Evolutionary conservation across 129 eudicot genomes (phyloP), one percentile per base, ranked within the genome.

Genomic region (Flaveria bidentis): DNA sequence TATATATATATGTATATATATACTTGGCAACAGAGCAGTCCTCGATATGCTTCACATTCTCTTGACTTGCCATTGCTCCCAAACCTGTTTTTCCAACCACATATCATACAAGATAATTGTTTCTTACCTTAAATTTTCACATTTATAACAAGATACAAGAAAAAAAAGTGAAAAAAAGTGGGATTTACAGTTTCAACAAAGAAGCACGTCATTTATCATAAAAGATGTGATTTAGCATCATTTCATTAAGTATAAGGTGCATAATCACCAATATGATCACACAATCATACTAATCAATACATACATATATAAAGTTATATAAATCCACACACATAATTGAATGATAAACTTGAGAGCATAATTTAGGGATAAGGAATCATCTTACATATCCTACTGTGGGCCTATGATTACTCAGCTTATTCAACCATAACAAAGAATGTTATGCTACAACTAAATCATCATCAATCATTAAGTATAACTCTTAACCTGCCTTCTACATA

Each of bases 11-110:
- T 20, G 0, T 20, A 20, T 42, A 6, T 49, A 71, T 85, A 39
- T 46, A 93, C 98, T 93, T 93, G 82, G 98, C 77, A 76, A 93
- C 97, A 44, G 98, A 84, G 82, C 98, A 93, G 58, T 93, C 98
- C 78, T 93, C 98, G 15, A 93, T 87, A 30, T 90, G 92, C 86
- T 93, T 93, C 58, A 78, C 90, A 46, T 80, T 79, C 47, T 80
- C 89, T 81, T 85, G 80, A 7, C 78, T 90, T 30, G 89, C 82
- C 97, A 90, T 90, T 75, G 45, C 67, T 78, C 33, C n/a, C 39
- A 33, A 33, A 33, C 39, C 39, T 33, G 39, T 33, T 33, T 4
- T 33, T 46, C 16, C 9, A 44, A 64, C 44, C 20, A 33, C 28
- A 9, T 51, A 36, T 64, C 53, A 76, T 52, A 36, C 18, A 53